Evolutionary conservation across 2,329 filamentous ascomycete genomes (phyloP).

Genomic region (Corniculantispora saksenae): DNA sequence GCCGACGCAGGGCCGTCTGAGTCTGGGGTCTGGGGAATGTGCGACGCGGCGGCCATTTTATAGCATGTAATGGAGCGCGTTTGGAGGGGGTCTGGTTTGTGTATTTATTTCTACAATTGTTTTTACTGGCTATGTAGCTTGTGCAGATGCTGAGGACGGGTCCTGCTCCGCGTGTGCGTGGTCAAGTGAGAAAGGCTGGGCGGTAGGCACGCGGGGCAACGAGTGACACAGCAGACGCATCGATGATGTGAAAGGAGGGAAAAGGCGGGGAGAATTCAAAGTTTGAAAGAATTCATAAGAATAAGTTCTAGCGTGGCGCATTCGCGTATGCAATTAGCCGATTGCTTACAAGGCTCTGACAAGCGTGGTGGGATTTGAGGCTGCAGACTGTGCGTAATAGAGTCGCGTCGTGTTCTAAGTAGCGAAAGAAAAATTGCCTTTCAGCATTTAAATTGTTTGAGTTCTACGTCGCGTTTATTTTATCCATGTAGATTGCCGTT

Average conservation of each 20-base stretch:
- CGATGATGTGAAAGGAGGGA: neutral
- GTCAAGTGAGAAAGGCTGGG: neutral
- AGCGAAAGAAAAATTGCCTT: no score
- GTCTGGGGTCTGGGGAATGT: neutral
- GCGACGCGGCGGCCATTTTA: constrained; percentile 33
- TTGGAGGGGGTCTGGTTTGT: constrained; percentile 13
- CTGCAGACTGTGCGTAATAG: no score
- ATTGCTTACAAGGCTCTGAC: neutral
- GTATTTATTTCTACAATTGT: neutral
- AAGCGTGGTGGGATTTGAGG: no score
- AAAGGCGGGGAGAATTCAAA: neutral
- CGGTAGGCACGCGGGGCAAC: neutral
- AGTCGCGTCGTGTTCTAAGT: no score
- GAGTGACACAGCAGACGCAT: neutral
- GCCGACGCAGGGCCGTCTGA: constrained; percentile 14
- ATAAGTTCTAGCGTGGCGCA: neutral
- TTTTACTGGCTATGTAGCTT: constrained; percentile 1
- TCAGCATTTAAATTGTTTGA: no score
- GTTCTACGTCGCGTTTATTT: no score
- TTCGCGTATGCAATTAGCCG: constrained; percentile 14
- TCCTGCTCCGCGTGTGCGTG: no score
- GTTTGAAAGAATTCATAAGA: neutral
- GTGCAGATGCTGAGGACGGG: no score
- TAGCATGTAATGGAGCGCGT: constrained; percentile 32
- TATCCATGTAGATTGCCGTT: no score